A percentile compares a stretch with the other conserved stretches of the same genome.
phyloP scores from a whole-genome alignment of 345 rosid species.

The Populus pruinosa region DNA sequence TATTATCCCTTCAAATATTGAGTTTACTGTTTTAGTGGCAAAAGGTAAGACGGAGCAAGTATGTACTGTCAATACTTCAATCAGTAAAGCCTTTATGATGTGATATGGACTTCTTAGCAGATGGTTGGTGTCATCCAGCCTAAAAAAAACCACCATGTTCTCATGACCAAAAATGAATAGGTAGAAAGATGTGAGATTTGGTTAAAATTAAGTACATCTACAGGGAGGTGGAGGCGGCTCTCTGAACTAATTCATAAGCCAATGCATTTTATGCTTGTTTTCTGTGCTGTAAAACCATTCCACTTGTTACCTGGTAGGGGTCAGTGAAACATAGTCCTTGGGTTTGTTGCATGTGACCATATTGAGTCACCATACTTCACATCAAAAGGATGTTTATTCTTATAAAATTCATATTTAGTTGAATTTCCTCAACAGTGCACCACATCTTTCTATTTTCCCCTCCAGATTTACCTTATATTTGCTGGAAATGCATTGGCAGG shows the following conservation, averaged over 20 bases:
- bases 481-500: constrained; percentile 40
- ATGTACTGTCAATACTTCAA: background rate
- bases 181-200: background rate
- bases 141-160: background rate
- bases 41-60: background rate
- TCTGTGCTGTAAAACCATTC: too few species aligned
- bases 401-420: background rate
- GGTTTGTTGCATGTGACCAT: too few species aligned
- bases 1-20: background rate
- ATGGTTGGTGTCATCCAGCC: background rate
- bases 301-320: too few species aligned
- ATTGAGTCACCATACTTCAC: too few species aligned
- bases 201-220: background rate
- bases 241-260: too few species aligned
- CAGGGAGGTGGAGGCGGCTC: too few species aligned
- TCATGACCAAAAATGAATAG: background rate
- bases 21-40: background rate
- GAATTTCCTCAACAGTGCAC: background rate
- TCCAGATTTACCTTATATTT: background rate
- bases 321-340: too few species aligned
- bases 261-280: too few species aligned
- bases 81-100: background rate
- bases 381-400: too few species aligned
- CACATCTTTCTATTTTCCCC: background rate
- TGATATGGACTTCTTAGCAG: background rate